phyloP scores from a whole-genome alignment of 495 filamentous ascomycete species.

The Bacidia rubella region DNA sequence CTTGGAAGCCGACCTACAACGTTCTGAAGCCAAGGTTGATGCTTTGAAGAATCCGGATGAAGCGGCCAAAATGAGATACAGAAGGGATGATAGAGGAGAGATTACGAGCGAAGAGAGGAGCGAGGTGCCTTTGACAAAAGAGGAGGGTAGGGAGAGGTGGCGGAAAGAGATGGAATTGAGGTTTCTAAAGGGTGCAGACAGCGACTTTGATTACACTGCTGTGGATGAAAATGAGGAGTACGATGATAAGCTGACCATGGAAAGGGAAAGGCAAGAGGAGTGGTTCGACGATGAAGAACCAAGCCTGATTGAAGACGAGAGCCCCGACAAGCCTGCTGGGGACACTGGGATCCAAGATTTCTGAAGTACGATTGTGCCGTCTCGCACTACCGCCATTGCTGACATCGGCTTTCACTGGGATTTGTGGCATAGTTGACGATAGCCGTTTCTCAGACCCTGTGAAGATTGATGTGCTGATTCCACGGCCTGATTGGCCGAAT shows the following conservation, averaged over 20 bases:
- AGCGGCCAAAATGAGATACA: constrained; percentile 34
- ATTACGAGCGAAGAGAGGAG: constrained; percentile 40
- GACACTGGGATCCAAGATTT: constrained; percentile 76
- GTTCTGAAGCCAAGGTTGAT: constrained; percentile 60
- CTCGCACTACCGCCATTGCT: too few relatives aligned
- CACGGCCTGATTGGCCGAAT: too few relatives aligned
- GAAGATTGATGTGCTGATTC: too few relatives aligned
- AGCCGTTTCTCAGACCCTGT: too few relatives aligned
- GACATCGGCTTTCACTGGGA: too few relatives aligned
- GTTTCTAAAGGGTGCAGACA: constrained; percentile 58
- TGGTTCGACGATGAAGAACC: constrained; percentile 72
- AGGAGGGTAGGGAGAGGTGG: constrained; percentile 56
- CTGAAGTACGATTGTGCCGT: constrained; percentile 23
- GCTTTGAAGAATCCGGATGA: constrained; percentile 44
- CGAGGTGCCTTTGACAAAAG: constrained; percentile 39
- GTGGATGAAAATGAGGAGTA: constrained; percentile 60
- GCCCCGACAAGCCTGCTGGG: constrained; percentile 26
- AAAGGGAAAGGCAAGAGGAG: constrained; percentile 43
- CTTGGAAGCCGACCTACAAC: constrained; percentile 55
- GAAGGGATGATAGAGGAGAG: constrained; percentile 36
- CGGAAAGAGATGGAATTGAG: constrained; percentile 50
- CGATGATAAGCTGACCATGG: constrained; percentile 47
- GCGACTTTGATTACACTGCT: constrained; percentile 57
- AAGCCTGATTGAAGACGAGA: constrained; percentile 40
- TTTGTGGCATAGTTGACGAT: too few relatives aligned